Percentiles rank a stretch among this genome's conserved stretches.
These are phyloP conservation scores for Phytophthora meadii DNA, from an alignment of 352 stramenopile genomes.

Conservation along the genomic window DNA sequence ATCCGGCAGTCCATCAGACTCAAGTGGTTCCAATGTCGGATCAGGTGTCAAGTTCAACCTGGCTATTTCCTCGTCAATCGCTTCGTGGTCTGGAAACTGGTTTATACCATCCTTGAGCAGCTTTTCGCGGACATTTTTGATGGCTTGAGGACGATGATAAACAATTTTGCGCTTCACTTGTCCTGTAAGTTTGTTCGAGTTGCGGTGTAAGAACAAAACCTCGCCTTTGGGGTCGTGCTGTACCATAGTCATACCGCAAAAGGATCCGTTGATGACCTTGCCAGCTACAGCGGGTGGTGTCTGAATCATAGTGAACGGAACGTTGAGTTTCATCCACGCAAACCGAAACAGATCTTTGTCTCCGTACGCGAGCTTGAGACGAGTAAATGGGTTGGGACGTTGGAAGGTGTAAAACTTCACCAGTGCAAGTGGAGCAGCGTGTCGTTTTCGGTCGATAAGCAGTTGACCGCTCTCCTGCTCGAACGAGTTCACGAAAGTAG, in stretches of 20 bases:
- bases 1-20: constrained; percentile 36
- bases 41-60: constrained; percentile 7
- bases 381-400: constrained; percentile 42
- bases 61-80: constrained; percentile 11
- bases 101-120: constrained; percentile 12
- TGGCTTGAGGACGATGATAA: constrained; percentile 15
- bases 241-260: constrained; percentile 63
- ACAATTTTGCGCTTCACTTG: constrained; percentile 27
- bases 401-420: constrained; percentile 56
- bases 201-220: constrained; percentile 60
- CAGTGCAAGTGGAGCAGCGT: constrained; percentile 33
- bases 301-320: constrained; percentile 59
- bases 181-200: constrained; percentile 47
- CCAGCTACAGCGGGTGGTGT: constrained; percentile 45
- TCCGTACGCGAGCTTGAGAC: constrained; percentile 49
- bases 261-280: constrained; percentile 34
- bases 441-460: constrained; percentile 48
- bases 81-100: constrained; percentile 7
- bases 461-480: constrained; percentile 72
- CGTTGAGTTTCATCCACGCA: constrained; percentile 54
- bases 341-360: constrained; percentile 69
- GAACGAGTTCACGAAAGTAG: constrained; percentile 58
- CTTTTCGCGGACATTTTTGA: constrained; percentile 16
- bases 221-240: constrained; percentile 38
- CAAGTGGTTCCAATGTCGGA: constrained; percentile 14